Base-by-base conservation (phyloP, 345 rosid genomes). In the Citrus trifoliata region DNA sequence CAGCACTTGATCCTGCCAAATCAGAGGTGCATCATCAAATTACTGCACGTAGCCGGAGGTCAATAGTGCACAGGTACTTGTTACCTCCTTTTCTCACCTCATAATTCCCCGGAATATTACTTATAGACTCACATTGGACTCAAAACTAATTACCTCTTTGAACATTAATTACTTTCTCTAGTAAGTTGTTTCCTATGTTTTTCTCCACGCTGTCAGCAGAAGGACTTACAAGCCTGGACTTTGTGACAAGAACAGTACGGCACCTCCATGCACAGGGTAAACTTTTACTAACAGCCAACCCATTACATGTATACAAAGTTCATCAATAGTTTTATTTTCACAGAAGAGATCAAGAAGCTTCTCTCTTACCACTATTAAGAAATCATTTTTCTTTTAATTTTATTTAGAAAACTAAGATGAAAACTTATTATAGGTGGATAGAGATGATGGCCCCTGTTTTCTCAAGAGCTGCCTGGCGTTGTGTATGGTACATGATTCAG, bases 401-500 rank as follows among this genome's bases (percentile, higher is more conserved):
- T 5, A 70, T 79, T 56, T 53, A 28, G 33, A 28, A 78, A 72
- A 58, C 75, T 78, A 69, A 80, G 63, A 51, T 14, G 75, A 46
- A 48, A 30, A 10, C n/a, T 33, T 80, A 42, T 79, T 78, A 7
- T 84, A 91, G 94, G 81, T 91, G 92, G 92, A 88, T 91, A 46
- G 94, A 91, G 81, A 88, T 91, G 95, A 91, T 91, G 95, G 93
- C 95, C 56, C 91, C 93, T 5, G 95, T 91, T 76, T 91, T 91
- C 88, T 89, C 95, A 1, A 88, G 84, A 79, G 88, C 85, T 76
- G 87, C 95, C 5, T 91, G 95, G 95, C 93, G 88, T 32, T 91
- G 95, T 71, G 91, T 85, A 25, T 91, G 95, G 93, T 86, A 89
- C 74, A 84, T 91, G 95, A 89, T 91, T 74, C 95, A 91, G 91